Evolutionary conservation across 2,329 filamentous ascomycete species (phyloP).

Genomic region (Periconia sp.): DNA sequence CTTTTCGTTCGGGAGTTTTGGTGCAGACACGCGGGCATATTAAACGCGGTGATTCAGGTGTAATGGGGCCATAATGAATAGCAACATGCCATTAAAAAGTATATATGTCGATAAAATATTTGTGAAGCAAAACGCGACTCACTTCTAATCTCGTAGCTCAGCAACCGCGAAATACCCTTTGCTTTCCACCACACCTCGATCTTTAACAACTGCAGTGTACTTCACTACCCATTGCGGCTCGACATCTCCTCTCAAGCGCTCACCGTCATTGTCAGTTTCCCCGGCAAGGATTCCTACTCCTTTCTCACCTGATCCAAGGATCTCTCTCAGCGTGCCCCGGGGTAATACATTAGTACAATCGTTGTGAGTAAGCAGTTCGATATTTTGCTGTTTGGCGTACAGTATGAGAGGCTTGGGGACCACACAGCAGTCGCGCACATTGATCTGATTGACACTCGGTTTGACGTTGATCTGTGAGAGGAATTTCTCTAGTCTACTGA

Average conservation of each 20-base stretch:
- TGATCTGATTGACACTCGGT: conserved; percentile 92
- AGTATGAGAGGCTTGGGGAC: conserved; percentile 84
- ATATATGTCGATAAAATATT: not conserved
- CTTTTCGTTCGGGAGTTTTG: not conserved
- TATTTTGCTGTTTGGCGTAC: conserved; percentile 78
- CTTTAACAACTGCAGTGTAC: conserved; percentile 92
- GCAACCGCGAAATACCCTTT: conserved; percentile 96
- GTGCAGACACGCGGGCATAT: not conserved
- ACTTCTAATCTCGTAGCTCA: conserved; percentile 52
- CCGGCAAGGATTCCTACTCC: conserved; percentile 77
- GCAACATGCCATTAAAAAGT: not conserved
- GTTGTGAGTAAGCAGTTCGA: conserved; percentile 90
- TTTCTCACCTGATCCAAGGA: conserved; percentile 71
- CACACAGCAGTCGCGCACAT: conserved; percentile 91
- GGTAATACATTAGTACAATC: conserved; percentile 93
- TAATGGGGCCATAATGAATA: not conserved
- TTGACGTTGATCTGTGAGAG: conserved; percentile 69
- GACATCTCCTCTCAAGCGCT: conserved; percentile 74
- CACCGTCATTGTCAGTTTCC: conserved; percentile 39
- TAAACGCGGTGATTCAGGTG: not conserved
- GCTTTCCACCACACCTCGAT: conserved; percentile 94
- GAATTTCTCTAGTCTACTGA: conserved; percentile 77
- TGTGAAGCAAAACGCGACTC: not conserved
- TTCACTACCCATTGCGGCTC: conserved; percentile 93
- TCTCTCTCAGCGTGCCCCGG: conserved; percentile 77